A percentile compares a stretch with the other conserved stretches of the same genome.
These are phyloP conservation scores for Fusarium irregulare DNA, from an alignment of 2,329 filamentous ascomycete species.

Conservation along the genomic window DNA sequence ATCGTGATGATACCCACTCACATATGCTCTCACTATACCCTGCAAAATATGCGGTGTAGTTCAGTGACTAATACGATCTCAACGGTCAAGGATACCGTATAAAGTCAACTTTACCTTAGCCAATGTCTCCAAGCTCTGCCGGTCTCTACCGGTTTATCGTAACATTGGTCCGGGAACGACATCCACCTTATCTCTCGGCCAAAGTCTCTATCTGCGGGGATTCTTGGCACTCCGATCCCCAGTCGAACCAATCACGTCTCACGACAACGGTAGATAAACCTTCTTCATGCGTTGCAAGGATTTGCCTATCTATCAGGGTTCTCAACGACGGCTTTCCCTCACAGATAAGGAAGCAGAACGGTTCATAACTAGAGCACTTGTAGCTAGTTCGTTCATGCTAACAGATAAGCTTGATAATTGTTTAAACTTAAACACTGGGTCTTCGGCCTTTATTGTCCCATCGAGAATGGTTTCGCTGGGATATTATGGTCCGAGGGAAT, in stretches of 20 bases:
- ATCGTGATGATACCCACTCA: neutral
- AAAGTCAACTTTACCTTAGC: neutral
- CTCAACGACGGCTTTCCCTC: neutral
- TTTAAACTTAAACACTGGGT: neutral
- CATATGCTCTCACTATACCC: neutral
- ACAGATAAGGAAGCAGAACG: neutral
- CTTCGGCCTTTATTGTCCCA: neutral
- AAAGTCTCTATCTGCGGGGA: neutral
- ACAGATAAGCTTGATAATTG: neutral
- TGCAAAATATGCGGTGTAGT: neutral
- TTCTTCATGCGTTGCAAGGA: neutral
- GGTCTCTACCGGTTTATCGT: neutral
- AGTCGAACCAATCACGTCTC: neutral
- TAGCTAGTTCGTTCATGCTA: neutral
- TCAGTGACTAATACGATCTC: neutral
- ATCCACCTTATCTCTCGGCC: neutral
- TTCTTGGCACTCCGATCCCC: neutral
- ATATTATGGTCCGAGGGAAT: neutral
- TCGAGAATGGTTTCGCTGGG: neutral
- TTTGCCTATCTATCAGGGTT: neutral
- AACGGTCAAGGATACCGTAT: neutral
- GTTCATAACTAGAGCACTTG: neutral
- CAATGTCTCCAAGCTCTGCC: neutral
- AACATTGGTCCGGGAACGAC: neutral
- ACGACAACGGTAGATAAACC: neutral